phyloP scores from a whole-genome alignment of 208 protist genomes.

The Trypanosoma cruzi region DNA sequence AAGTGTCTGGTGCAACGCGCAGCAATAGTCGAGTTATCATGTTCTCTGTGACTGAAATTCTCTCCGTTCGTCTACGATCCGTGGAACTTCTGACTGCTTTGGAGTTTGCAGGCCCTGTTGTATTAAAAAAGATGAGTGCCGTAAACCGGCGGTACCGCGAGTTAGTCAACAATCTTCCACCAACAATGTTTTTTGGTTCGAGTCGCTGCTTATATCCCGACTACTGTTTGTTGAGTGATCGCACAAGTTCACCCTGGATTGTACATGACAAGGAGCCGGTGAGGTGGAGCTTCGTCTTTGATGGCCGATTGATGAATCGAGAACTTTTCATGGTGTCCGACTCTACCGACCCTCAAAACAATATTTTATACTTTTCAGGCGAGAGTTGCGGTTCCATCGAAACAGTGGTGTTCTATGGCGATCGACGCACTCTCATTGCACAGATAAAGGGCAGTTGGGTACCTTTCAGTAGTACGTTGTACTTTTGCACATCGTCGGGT shows the following conservation, averaged over 20 bases:
- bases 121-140: slow-evolving; percentile 68
- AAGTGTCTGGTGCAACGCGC: slow-evolving; percentile 18
- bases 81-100: slow-evolving; percentile 72
- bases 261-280: slow-evolving; percentile 55
- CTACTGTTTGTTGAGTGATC: slow-evolving; percentile 60
- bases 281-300: slow-evolving; percentile 59
- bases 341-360: slow-evolving; percentile 27
- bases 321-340: slow-evolving; percentile 61
- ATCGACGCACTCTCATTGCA: slow-evolving; percentile 48
- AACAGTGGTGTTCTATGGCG: slow-evolving; percentile 66
- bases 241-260: slow-evolving; percentile 61
- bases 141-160: slow-evolving; percentile 65
- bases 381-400: slow-evolving; percentile 47
- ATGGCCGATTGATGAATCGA: slow-evolving; percentile 47
- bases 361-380: slow-evolving; percentile 48
- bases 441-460: slow-evolving; percentile 75
- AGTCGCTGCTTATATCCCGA: slow-evolving; percentile 63
- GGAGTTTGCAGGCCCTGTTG: slow-evolving; percentile 60
- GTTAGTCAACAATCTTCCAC: slow-evolving; percentile 70
- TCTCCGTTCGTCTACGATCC: slow-evolving; percentile 49
- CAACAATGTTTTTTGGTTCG: slow-evolving; percentile 55
- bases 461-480: slow-evolving; percentile 69
- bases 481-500: slow-evolving; percentile 47
- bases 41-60: slow-evolving; percentile 55
- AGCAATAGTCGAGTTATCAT: slow-evolving; percentile 30